These are phyloP conservation scores for Fonsecaea pugnacius DNA, from an alignment of 2,329 filamentous ascomycete genomes.

Conservation along the genomic window DNA sequence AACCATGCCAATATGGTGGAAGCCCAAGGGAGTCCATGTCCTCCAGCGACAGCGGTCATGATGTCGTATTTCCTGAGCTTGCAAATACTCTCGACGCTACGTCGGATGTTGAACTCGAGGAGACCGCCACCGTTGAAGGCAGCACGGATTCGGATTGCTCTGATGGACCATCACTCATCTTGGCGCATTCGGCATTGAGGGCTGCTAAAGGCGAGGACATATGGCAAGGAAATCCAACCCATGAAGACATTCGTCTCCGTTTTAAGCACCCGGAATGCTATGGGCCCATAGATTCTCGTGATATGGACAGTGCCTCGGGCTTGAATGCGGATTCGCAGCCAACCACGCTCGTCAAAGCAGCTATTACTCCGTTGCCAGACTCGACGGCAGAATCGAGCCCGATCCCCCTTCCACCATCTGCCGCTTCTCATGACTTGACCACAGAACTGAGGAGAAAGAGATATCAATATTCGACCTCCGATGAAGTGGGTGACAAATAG, in stretches of 20 bases:
- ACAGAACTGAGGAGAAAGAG: neutral
- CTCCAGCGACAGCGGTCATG: neutral
- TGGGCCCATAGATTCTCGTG: neutral
- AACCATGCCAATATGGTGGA: neutral
- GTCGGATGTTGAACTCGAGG: neutral
- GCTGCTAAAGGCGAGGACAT: neutral
- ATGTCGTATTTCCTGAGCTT: neutral
- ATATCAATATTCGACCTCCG: neutral
- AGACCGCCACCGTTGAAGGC: neutral
- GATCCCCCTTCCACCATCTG: neutral
- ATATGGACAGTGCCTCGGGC: conserved; percentile 1
- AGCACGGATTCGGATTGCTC: neutral
- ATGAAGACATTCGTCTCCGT: conserved; percentile 20
- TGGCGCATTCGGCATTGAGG: neutral
- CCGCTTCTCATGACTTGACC: neutral
- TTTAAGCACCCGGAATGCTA: conserved; percentile 6
- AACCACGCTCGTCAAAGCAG: neutral
- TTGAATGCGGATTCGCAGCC: neutral
- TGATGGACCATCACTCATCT: neutral
- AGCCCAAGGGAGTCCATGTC: neutral
- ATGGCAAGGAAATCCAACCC: conserved; percentile 22
- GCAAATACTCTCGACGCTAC: neutral
- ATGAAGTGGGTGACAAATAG: neutral
- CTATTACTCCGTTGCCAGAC: conserved; percentile 1
- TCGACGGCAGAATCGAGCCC: neutral